A percentile compares a stretch with the other conserved stretches of the same genome.
Evolutionary conservation across 2,329 filamentous ascomycete species (phyloP).

Genomic region (Xylariaceae sp.): DNA sequence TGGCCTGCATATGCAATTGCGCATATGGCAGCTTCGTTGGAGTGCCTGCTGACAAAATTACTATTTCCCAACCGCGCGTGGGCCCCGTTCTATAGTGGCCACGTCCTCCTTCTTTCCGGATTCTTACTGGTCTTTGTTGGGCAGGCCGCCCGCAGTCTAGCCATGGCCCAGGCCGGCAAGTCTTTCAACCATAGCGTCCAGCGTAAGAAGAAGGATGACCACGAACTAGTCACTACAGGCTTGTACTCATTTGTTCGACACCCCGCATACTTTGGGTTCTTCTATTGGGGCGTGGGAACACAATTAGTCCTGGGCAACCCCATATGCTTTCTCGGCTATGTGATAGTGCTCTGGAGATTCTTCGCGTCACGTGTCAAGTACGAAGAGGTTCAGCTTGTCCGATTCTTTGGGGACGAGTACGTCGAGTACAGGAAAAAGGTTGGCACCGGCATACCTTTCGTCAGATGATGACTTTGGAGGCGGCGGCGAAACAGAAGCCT

Average conservation of each 20-base stretch:
- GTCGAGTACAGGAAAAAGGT: conserved; percentile 65
- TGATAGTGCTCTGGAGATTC: conserved; percentile 75
- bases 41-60: conserved; percentile 59
- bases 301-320: conserved; percentile 85
- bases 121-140: conserved; percentile 60
- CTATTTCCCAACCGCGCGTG: conserved; percentile 48
- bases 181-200: conserved; percentile 92
- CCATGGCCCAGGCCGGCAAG: conserved; percentile 82
- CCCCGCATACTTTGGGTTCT: conserved; percentile 96
- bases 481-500: background rate
- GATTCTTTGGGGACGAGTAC: conserved; percentile 84
- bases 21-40: conserved; percentile 66
- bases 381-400: conserved; percentile 72
- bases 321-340: conserved; percentile 69
- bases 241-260: conserved; percentile 74
- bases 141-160: conserved; percentile 69
- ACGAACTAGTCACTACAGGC: conserved; percentile 76
- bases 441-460: conserved; percentile 75
- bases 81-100: conserved; percentile 40
- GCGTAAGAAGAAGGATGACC: conserved; percentile 58
- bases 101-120: conserved; percentile 49
- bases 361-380: conserved; percentile 67
- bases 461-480: conserved; percentile 32
- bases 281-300: conserved; percentile 96
- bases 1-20: conserved; percentile 80